Percentiles rank a stretch among this genome's conserved stretches.
Conservation (phyloP, 1,139 yeast species). For the Suhomyces ambrosiae region DNA sequence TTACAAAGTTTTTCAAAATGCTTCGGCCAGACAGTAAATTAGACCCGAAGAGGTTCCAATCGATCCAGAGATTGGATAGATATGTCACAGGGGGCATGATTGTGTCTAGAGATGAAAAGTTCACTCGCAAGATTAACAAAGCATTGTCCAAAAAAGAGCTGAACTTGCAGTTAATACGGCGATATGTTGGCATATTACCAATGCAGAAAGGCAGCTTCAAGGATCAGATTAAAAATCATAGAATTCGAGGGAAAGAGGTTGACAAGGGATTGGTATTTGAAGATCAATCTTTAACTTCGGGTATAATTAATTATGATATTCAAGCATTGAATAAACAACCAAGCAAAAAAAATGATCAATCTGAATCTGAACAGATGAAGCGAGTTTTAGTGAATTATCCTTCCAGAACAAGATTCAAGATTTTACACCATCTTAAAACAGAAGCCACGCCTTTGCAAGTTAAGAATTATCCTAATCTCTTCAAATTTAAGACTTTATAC, state of each 20-base stretch:
- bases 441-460: constrained; percentile 9
- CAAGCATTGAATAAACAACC: constrained; percentile 12
- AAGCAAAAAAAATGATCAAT: too few species aligned
- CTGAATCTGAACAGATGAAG: too few species aligned
- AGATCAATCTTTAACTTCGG: constrained; percentile 5
- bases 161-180: constrained; percentile 15
- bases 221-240: constrained; percentile 6
- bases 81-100: constrained; percentile 30
- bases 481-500: constrained; percentile 14
- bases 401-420: constrained; percentile 21
- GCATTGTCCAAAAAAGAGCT: constrained; percentile 12
- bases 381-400: constrained; percentile 11
- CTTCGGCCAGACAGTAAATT: constrained; percentile 15
- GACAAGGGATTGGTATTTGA: constrained; percentile 2
- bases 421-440: constrained; percentile 16
- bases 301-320: constrained; percentile 20
- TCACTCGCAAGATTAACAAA: constrained; percentile 18
- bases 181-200: constrained; percentile 27
- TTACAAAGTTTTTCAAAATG: constrained; percentile 17
- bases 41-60: constrained; percentile 18
- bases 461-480: constrained; percentile 18
- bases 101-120: constrained; percentile 23
- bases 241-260: background rate
- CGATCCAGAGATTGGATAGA: constrained; percentile 27
- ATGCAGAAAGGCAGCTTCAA: constrained; percentile 5